Percentiles rank a stretch among this genome's conserved stretches.
phyloP scores from a whole-genome alignment of 2,329 filamentous ascomycete genomes.

The Xylaria sp. region DNA sequence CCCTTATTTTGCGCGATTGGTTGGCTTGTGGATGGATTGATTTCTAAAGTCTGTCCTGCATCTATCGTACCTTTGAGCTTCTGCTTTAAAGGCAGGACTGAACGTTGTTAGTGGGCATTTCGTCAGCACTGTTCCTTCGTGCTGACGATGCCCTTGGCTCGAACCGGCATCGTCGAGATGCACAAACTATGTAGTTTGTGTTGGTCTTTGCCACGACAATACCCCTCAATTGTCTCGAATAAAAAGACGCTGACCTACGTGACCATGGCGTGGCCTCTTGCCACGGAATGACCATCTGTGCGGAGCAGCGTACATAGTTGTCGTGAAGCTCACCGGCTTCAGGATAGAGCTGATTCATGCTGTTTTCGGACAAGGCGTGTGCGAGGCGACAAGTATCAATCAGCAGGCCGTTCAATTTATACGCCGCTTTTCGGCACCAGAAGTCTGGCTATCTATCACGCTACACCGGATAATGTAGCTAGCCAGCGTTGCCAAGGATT shows the following conservation, averaged over 20 bases:
- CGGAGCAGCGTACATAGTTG: not conserved
- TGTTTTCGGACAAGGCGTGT: conserved; percentile 18
- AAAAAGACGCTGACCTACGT: not conserved
- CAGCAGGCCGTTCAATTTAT: not conserved
- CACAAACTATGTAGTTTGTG: not conserved
- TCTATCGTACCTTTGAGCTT: conserved; percentile 13
- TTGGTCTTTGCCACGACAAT: conserved; percentile 17
- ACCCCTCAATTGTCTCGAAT: not conserved
- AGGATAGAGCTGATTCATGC: conserved; percentile 8
- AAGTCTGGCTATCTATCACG: not conserved
- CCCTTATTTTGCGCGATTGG: conserved; percentile 17
- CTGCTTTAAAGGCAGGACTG: conserved; percentile 17
- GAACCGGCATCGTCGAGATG: conserved; percentile 12
- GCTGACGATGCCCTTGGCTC: conserved; percentile 28
- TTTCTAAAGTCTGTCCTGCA: not conserved
- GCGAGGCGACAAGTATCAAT: conserved; percentile 11
- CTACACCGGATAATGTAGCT: conserved; percentile 13
- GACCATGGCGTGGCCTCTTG: conserved; percentile 12
- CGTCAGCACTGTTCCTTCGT: conserved; percentile 30
- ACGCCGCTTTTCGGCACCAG: conserved; percentile 18
- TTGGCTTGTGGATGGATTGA: not conserved
- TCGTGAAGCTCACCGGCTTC: conserved; percentile 22
- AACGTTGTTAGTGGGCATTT: conserved; percentile 17
- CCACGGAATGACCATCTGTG: conserved; percentile 7
- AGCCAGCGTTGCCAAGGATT: conserved; percentile 26